Evolutionary conservation across 2,329 filamentous ascomycete species (phyloP), one percentile per base, ranked within the genome.

Genomic region (Pseudogymnoascus sp.): DNA sequence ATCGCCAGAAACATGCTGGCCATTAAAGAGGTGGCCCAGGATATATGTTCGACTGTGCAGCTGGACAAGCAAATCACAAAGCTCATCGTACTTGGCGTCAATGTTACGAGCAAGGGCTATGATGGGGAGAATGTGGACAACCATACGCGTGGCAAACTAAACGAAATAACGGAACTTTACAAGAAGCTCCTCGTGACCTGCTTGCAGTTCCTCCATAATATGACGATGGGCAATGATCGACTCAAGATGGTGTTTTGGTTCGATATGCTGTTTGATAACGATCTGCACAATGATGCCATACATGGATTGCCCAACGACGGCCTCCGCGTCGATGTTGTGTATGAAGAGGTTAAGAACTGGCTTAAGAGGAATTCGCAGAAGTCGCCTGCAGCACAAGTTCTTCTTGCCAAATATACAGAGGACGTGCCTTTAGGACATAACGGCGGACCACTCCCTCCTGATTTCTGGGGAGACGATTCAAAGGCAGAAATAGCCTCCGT

Each of bases 191-290:
- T 88, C 1, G 85, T 88, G 1, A 88, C 85, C 0, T 84, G 83
- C 2, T 74, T 88, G 11, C 86, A 88, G 68, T 85, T 88, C 71
- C 83, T 84, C 1, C 85, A 88, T 67, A 88, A 88, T 71, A 88
- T 86, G 84, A 86, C 84, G 0, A 85, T 85, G 62, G 87, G 87
- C 65, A 86, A 88, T 68, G 85, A 88, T 69, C 77, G 86, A 37
- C 88, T 88, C 72, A 88, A 88, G 71, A 88, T 88, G 84, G 80
- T 82, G 0, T 88, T 88, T 64, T 88, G 86, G 85, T 83, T 83
- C 62, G 83, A 85, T 61, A 83, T 88, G 28, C 74, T 88, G 6
- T 87, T 87, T 62, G 85, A 88, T 61, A 83, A 81, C 41, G 77
- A 84, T 31, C 60, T 72, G 28, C 78, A 80, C 1, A 80, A 84